phyloP scores from a whole-genome alignment of 2,329 filamentous ascomycete genomes.

The Pseudonectria buxi region DNA sequence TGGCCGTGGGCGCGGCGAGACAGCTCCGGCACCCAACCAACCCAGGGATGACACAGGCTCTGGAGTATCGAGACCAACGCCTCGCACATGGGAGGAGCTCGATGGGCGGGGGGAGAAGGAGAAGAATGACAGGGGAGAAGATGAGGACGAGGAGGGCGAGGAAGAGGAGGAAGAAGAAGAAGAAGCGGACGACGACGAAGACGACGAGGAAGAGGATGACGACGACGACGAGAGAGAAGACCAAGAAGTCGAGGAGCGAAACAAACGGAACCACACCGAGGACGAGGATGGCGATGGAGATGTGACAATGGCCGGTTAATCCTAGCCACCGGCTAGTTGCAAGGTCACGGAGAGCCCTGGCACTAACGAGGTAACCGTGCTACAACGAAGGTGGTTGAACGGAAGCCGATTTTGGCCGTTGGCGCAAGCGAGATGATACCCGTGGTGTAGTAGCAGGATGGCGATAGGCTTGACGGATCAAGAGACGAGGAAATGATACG shows the following conservation, averaged over 20 bases:
- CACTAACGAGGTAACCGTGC: no score
- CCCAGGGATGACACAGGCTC: slow-evolving; percentile 8
- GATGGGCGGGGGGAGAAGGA: slow-evolving; percentile 13
- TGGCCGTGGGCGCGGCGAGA: slow-evolving; percentile 7
- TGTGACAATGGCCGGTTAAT: slow-evolving; percentile 8
- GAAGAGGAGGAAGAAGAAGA: slow-evolving; percentile 15
- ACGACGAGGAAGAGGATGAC: slow-evolving; percentile 21
- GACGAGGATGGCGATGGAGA: slow-evolving; percentile 9
- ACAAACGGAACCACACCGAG: no score
- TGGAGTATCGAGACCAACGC: slow-evolving; percentile 27
- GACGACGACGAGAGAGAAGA: slow-evolving; percentile 1
- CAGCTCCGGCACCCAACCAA: slow-evolving; percentile 1
- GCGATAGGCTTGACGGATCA: slow-evolving; percentile 3
- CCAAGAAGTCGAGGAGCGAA: not conserved
- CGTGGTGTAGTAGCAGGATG: slow-evolving; percentile 10
- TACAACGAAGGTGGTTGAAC: not conserved
- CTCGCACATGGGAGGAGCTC: slow-evolving; percentile 28
- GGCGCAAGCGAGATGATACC: slow-evolving; percentile 18
- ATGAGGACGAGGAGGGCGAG: slow-evolving; percentile 19
- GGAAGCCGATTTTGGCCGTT: slow-evolving; percentile 3
- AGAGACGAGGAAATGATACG: no score
- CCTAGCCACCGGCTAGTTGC: not conserved
- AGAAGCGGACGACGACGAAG: slow-evolving; percentile 3
- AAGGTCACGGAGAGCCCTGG: no score
- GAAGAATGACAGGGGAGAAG: slow-evolving; percentile 19